These are phyloP conservation scores for Aspergillus sclerotiicarbonarius DNA, from an alignment of 495 filamentous ascomycete genomes.

Conservation along the genomic window DNA sequence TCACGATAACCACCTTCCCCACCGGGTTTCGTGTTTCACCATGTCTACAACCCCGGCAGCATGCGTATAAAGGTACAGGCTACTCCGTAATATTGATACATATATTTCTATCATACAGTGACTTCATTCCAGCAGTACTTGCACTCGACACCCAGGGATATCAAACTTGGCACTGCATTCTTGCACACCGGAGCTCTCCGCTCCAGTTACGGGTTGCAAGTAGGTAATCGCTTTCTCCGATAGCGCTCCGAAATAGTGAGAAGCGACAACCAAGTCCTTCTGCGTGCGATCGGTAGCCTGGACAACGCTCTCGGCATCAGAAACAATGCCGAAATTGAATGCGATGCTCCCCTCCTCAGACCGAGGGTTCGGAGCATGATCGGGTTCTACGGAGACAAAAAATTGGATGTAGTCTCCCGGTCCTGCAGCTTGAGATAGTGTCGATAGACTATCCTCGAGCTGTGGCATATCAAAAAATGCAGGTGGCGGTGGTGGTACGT, in stretches of 20 bases:
- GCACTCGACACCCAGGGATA: constrained; percentile 38
- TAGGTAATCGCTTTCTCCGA: constrained; percentile 52
- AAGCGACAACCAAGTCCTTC: constrained; percentile 26
- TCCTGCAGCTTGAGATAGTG: constrained; percentile 45
- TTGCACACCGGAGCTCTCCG: constrained; percentile 3
- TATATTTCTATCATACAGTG: neutral
- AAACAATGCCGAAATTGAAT: constrained; percentile 35
- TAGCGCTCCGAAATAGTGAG: constrained; percentile 46
- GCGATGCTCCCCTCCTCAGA: constrained; percentile 16
- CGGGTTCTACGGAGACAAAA: constrained; percentile 38
- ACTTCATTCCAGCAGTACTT: constrained; percentile 17
- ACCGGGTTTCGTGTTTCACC: neutral
- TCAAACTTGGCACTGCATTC: constrained; percentile 40
- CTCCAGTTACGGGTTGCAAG: constrained; percentile 25
- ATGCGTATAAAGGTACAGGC: neutral
- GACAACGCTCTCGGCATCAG: constrained; percentile 21
- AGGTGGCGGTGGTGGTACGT: constrained; percentile 13
- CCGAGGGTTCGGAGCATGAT: neutral
- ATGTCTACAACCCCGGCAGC: neutral
- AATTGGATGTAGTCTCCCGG: constrained; percentile 50
- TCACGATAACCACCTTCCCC: neutral
- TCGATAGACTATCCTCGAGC: constrained; percentile 34
- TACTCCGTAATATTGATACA: neutral
- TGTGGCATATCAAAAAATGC: constrained; percentile 23
- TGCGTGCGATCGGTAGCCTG: constrained; percentile 9